A percentile compares a stretch with the other conserved stretches of the same genome.
Conservation (phyloP, 2,329 filamentous ascomycete species). For the Claviceps sp. region DNA sequence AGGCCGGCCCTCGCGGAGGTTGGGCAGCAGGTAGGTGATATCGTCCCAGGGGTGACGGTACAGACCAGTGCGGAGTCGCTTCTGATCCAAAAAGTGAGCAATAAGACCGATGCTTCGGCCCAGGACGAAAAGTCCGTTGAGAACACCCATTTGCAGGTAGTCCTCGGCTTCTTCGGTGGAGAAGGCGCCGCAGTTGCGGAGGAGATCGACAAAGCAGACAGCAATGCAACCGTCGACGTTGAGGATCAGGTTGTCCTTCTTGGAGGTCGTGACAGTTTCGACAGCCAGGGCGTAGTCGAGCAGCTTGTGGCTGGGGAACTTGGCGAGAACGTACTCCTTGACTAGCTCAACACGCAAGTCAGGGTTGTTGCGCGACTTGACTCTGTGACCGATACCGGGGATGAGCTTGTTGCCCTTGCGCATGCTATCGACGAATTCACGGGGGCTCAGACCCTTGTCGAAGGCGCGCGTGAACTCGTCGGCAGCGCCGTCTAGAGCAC, state of each 20-base stretch:
- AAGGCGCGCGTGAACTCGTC: conserved; percentile 98
- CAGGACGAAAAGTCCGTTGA: conserved; percentile 98
- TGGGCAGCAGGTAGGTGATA: conserved; percentile 87
- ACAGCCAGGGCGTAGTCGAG: conserved; percentile 98
- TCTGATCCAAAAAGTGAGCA: conserved; percentile 99
- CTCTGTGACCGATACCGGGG: conserved; percentile 95
- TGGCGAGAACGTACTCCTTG: conserved; percentile 95
- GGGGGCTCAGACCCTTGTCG: conserved; percentile 93
- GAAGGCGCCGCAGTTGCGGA: conserved; percentile 97
- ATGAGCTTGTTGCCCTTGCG: conserved; percentile 99
- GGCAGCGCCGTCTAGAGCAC: conserved; percentile 91
- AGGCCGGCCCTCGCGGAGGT: conserved; percentile 54
- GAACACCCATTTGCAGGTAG: conserved; percentile 97
- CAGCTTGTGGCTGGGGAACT: conserved; percentile 96
- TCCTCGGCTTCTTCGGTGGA: conserved; percentile 93
- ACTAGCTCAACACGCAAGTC: conserved; percentile 98
- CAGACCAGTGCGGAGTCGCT: conserved; percentile 93
- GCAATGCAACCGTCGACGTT: conserved; percentile 98
- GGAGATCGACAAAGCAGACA: conserved; percentile 94
- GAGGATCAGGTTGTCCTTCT: conserved; percentile 99
- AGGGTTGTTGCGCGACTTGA: conserved; percentile 99
- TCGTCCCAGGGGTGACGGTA: conserved; percentile 99
- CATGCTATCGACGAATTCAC: conserved; percentile 98
- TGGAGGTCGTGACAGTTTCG: conserved; percentile 94
- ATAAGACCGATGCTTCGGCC: conserved; percentile 96